Evolutionary conservation across 768 basidiomycete genomes (phyloP).

Genomic region (Tricholoma furcatifolium): DNA sequence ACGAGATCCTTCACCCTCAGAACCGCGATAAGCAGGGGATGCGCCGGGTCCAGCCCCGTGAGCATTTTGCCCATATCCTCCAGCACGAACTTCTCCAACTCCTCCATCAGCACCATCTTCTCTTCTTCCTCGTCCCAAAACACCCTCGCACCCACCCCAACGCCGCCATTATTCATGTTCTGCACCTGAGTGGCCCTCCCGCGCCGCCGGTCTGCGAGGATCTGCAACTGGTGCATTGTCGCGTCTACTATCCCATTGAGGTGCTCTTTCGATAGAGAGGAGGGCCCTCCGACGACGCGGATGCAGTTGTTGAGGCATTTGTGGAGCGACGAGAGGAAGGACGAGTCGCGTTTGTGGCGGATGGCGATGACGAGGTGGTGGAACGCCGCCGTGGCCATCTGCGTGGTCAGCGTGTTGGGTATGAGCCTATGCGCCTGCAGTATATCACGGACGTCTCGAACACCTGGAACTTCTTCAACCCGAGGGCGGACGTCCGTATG

Average conservation of each 20-base stretch:
- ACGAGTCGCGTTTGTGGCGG: conserved; percentile 66
- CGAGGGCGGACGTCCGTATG: no score
- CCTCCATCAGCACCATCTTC: conserved; percentile 70
- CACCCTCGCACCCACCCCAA: neutral
- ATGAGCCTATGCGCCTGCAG: conserved; percentile 56
- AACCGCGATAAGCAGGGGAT: conserved; percentile 66
- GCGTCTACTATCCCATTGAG: conserved; percentile 60
- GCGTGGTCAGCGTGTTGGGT: conserved; percentile 63
- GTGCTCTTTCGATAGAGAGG: conserved; percentile 52
- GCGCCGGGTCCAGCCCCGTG: conserved; percentile 49
- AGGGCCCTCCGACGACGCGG: conserved; percentile 56
- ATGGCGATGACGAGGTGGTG: conserved; percentile 63
- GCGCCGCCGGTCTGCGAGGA: conserved; percentile 67
- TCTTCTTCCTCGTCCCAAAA: conserved; percentile 48
- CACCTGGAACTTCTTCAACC: no score
- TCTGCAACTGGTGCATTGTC: conserved; percentile 68
- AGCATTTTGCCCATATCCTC: conserved; percentile 78
- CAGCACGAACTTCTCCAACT: conserved; percentile 80
- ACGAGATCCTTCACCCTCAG: conserved; percentile 73
- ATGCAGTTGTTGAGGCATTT: conserved; percentile 68
- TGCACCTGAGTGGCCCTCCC: conserved; percentile 41
- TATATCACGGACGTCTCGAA: conserved; percentile 84
- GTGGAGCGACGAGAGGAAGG: conserved; percentile 77
- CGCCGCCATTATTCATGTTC: conserved; percentile 27
- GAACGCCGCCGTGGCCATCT: conserved; percentile 70